Percentiles rank a stretch among this genome's conserved stretches.
Evolutionary conservation across 2,329 filamentous ascomycete genomes (phyloP).

Genomic region (Ophiocordyceps robertsii): DNA sequence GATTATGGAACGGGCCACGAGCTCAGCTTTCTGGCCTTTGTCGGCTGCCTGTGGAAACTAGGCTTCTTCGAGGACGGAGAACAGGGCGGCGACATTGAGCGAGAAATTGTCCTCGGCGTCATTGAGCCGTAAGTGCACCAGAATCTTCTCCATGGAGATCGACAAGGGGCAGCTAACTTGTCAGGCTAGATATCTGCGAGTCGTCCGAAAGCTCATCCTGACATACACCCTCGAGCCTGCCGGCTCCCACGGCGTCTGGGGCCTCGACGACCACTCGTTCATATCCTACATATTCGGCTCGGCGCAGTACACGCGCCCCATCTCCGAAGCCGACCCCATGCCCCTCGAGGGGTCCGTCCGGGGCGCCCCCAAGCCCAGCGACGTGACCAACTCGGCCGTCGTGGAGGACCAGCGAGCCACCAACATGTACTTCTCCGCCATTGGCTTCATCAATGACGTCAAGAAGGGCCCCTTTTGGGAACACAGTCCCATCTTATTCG

Average conservation of each 20-base stretch:
- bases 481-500: conserved; percentile 86
- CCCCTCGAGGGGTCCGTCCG: conserved; percentile 68
- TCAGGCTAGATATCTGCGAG: conserved; percentile 52
- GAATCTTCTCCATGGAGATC: fast-evolving
- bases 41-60: conserved; percentile 85
- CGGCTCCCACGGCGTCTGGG: conserved; percentile 95
- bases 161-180: conserved; percentile 1
- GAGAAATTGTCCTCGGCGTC: conserved; percentile 67
- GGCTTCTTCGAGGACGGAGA: conserved; percentile 54
- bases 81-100: conserved; percentile 46
- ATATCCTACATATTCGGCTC: conserved; percentile 91
- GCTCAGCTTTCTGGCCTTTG: conserved; percentile 83
- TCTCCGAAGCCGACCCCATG: conserved; percentile 46
- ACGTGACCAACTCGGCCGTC: conserved; percentile 49
- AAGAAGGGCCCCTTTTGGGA: conserved; percentile 96
- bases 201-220: conserved; percentile 71
- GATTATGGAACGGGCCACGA: conserved; percentile 98
- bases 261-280: conserved; percentile 94
- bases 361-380: conserved; percentile 56
- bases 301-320: conserved; percentile 71
- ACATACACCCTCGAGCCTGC: conserved; percentile 91
- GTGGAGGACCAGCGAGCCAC: conserved; percentile 51
- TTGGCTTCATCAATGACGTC: conserved; percentile 95
- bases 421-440: conserved; percentile 89
- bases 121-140: conserved; percentile 55